phyloP scores from a whole-genome alignment of 2,329 filamentous ascomycete genomes.

The Phoma herbarum region DNA sequence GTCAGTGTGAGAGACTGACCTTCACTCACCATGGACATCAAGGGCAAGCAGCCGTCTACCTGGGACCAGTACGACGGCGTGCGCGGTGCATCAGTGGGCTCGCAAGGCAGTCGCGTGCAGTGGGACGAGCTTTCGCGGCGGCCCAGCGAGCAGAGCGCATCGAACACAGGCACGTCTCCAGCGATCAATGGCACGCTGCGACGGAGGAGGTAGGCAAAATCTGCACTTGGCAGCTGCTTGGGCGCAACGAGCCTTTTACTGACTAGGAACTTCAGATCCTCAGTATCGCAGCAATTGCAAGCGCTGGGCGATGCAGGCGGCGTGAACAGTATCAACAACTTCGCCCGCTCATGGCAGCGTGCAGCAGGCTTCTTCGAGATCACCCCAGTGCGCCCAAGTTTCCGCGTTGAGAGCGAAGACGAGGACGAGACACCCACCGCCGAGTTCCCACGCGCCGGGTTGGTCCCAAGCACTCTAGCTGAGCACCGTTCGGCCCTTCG shows the following conservation, averaged over 20 bases:
- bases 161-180: slow-evolving; percentile 38
- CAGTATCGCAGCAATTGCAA: slow-evolving; percentile 60
- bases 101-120: slow-evolving; percentile 46
- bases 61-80: slow-evolving; percentile 58
- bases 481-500: slow-evolving; percentile 56
- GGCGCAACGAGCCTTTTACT: slow-evolving; percentile 17
- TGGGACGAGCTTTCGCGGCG: slow-evolving; percentile 49
- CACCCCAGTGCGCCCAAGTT: slow-evolving; percentile 78
- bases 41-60: slow-evolving; percentile 54
- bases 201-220: slow-evolving; percentile 45
- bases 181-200: slow-evolving; percentile 43
- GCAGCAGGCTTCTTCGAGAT: slow-evolving; percentile 90
- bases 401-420: slow-evolving; percentile 62
- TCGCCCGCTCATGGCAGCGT: slow-evolving; percentile 90
- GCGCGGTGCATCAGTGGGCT: slow-evolving; percentile 51
- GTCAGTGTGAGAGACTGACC: slow-evolving; percentile 15
- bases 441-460: slow-evolving; percentile 44
- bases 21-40: slow-evolving; percentile 46
- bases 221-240: not conserved
- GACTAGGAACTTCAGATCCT: slow-evolving; percentile 49
- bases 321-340: slow-evolving; percentile 93
- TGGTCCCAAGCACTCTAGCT: slow-evolving; percentile 45
- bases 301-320: slow-evolving; percentile 77
- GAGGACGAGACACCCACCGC: slow-evolving; percentile 40
- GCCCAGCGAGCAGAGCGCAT: slow-evolving; percentile 42